Evolutionary conservation across 2,329 filamentous ascomycete species (phyloP), one percentile per base, ranked within the genome.

Genomic region (Aspergillus amoenus): DNA sequence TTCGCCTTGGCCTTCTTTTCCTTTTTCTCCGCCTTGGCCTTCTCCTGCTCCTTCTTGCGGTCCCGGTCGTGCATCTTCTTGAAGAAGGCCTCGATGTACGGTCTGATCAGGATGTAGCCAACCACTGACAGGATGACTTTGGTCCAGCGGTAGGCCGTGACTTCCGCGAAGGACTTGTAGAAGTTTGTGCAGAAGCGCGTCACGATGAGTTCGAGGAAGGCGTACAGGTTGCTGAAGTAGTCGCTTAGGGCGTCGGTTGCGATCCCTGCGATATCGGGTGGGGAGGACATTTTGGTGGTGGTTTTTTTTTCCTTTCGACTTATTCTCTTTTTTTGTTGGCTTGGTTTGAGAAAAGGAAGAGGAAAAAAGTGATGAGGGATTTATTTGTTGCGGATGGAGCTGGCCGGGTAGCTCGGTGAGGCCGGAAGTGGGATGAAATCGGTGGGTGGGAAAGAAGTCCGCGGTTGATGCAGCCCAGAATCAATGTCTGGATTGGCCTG

Each of bases 111-210:
- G 62, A 87, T 70, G 78, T 93, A 95, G 55, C 84, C 87, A 66
- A 90, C 84, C 18, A 91, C 83, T 60, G 91, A 83, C 63, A 86
- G 81, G 64, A 91, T 75, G 57, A 94, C 81, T 47, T 90, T 88
- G 66, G 94, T 76, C 74, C 78, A 82, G 64, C 80, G 79, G 58
- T 75, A 69, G 34, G 71, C 57, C 45, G 71, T 73, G 63, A 82
- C 74, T 27, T 73, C 66, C 27, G 74, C 70, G 66, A 82, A 75
- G 44, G 79, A 75, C 52, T 64, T 59, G 58, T 73, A 69, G 55
- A 76, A 64, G 66, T 81, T 81, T 62, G 57, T 68, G 47, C 62
- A 68, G 64, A 77, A 67, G 27, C 73, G 73, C 11, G 52, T 59
- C 47, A 68, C 41, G 48, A 59, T 57, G 21, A 62, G 61, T 27